Evolutionary conservation across 805 yeast genomes (phyloP).

Genomic region (Lipomyces spencermartinsiae): DNA sequence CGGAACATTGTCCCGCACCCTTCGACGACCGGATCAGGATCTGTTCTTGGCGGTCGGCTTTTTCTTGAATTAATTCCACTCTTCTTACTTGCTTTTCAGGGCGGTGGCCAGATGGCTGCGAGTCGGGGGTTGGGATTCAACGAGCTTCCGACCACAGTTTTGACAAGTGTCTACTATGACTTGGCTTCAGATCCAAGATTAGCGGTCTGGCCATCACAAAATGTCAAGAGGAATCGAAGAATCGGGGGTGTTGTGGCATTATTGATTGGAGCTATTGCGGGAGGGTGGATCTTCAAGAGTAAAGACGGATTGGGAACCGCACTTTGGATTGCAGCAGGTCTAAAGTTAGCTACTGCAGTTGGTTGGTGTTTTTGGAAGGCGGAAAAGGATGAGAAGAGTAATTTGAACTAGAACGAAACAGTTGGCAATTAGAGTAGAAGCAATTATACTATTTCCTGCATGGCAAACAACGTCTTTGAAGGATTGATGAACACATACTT

Average conservation of each 20-base stretch:
- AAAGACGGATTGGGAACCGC: not conserved
- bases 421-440: not conserved
- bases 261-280: not conserved
- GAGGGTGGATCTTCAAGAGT: slow-evolving; percentile 1
- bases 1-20: not conserved
- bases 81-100: not conserved
- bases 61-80: slow-evolving; percentile 1
- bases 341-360: not conserved
- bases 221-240: not conserved
- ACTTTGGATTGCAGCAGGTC: not conserved
- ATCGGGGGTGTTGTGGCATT: not conserved
- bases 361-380: not conserved
- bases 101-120: slow-evolving; percentile 1
- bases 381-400: not conserved
- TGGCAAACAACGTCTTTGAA: not conserved
- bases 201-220: not conserved
- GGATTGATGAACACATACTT: not conserved
- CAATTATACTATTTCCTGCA: not conserved
- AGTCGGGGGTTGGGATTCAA: slow-evolving; percentile 1
- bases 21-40: not conserved
- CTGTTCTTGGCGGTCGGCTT: not conserved
- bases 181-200: not conserved
- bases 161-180: slow-evolving; percentile 2
- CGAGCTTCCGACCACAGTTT: slow-evolving; percentile 1
- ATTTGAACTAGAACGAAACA: not conserved